Evolutionary conservation across 768 basidiomycete genomes (phyloP).

Genomic region (Phallus indusiatus): DNA sequence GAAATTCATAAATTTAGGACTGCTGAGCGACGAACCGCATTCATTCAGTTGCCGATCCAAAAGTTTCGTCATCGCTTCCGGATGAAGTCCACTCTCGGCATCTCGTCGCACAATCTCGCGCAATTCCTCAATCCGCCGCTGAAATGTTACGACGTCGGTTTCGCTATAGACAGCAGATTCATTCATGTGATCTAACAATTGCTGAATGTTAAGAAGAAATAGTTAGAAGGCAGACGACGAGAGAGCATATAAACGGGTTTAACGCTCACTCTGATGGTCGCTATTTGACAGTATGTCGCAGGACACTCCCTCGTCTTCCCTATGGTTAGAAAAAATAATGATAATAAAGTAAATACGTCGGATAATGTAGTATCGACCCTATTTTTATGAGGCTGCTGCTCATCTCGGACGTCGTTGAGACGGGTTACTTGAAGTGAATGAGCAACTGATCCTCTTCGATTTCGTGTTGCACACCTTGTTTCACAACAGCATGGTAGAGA

Average conservation of each 20-base stretch:
- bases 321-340: conserved; percentile 95
- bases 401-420: conserved; percentile 84
- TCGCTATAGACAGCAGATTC: conserved; percentile 94
- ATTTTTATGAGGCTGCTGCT: conserved; percentile 67
- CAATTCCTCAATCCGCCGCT: conserved; percentile 68
- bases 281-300: conserved; percentile 92
- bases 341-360: conserved; percentile 92
- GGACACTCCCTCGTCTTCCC: conserved; percentile 93
- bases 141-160: conserved; percentile 81
- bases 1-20: conserved; percentile 4
- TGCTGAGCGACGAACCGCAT: conserved; percentile 54
- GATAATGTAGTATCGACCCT: conserved; percentile 90
- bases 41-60: conserved; percentile 86
- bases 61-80: conserved; percentile 78
- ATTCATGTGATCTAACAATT: conserved; percentile 92
- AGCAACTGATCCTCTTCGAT: background rate
- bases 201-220: conserved; percentile 34
- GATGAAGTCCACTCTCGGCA: conserved; percentile 70
- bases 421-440: conserved; percentile 54
- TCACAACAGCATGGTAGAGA: conserved; percentile 87
- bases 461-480: conserved; percentile 58
- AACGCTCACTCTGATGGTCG: conserved; percentile 84
- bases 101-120: conserved; percentile 82
- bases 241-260: background rate
- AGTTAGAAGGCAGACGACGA: background rate